These are phyloP conservation scores for Pichia eremophila DNA, from an alignment of 805 yeast genomes.

Conservation along the genomic window DNA sequence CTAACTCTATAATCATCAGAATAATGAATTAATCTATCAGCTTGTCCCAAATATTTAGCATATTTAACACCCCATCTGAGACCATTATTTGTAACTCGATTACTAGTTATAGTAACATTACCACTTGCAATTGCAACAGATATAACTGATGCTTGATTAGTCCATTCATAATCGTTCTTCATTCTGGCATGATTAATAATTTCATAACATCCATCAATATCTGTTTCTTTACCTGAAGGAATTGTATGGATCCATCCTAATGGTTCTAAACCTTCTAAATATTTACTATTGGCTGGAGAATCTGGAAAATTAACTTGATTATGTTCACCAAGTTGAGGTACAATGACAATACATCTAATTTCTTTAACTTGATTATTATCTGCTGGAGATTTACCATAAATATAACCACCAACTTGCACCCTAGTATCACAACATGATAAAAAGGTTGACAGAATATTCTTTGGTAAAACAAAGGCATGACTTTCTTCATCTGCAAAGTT, in stretches of 20 bases:
- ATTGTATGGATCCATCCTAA: slow-evolving; percentile 95
- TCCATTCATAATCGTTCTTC: slow-evolving; percentile 32
- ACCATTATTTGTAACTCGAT: slow-evolving; percentile 53
- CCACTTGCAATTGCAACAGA: slow-evolving; percentile 75
- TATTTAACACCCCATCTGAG: slow-evolving; percentile 68
- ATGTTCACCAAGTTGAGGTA: slow-evolving; percentile 79
- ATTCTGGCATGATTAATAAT: slow-evolving; percentile 48
- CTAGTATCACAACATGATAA: slow-evolving; percentile 74
- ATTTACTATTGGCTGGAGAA: slow-evolving; percentile 31
- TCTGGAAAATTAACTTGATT: slow-evolving; percentile 56
- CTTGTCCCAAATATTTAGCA: slow-evolving; percentile 40
- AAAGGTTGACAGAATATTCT: slow-evolving; percentile 67
- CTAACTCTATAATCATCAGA: slow-evolving; percentile 46
- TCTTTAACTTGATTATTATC: slow-evolving; percentile 73
- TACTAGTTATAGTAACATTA: slow-evolving; percentile 67
- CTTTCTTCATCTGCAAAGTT: slow-evolving; percentile 43
- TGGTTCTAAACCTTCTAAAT: slow-evolving; percentile 54
- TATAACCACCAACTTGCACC: slow-evolving; percentile 70
- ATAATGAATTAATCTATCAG: slow-evolving; percentile 68
- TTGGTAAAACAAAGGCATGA: slow-evolving; percentile 71
- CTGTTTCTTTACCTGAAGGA: slow-evolving; percentile 43
- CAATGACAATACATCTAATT: slow-evolving; percentile 60
- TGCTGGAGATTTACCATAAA: slow-evolving; percentile 71
- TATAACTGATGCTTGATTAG: slow-evolving; percentile 41
- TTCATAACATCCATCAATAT: slow-evolving; percentile 60